phyloP scores from a whole-genome alignment of 108 stramenopile species.

The Fistulifera solaris region DNA sequence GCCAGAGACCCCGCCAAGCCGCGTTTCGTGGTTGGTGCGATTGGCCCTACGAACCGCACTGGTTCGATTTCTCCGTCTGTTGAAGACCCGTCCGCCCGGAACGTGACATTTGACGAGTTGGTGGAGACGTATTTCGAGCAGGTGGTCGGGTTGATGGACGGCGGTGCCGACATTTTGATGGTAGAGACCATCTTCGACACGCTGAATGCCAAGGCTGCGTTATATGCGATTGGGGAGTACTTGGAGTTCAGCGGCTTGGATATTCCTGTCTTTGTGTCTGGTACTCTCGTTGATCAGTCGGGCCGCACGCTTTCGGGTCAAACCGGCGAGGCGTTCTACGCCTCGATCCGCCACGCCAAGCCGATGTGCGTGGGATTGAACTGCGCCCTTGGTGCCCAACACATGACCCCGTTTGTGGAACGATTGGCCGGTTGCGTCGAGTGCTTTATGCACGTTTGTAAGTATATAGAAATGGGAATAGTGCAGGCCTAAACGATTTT shows the following conservation, averaged over 20 bases:
- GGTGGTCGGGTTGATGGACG: constrained; percentile 91
- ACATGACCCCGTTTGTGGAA: constrained; percentile 95
- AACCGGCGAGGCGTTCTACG: constrained; percentile 97
- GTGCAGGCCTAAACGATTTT: too few species aligned
- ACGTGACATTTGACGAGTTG: constrained; percentile 98
- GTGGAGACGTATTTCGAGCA: constrained; percentile 95
- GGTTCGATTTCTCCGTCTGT: constrained; percentile 94
- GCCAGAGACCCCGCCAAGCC: constrained; percentile 90
- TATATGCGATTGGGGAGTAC: constrained; percentile 89
- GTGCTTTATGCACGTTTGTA: constrained; percentile 91
- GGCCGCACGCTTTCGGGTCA: constrained; percentile 97
- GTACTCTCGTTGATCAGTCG: constrained; percentile 96
- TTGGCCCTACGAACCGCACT: constrained; percentile 97
- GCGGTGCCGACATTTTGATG: constrained; percentile 93
- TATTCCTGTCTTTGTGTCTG: constrained; percentile 95
- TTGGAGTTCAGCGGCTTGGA: constrained; percentile 86
- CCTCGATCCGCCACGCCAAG: constrained; percentile 92
- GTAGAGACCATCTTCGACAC: constrained; percentile 99
- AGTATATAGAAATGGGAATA: too few species aligned
- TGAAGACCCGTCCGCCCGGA: constrained; percentile 89
- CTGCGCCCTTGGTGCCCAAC: constrained; percentile 95
- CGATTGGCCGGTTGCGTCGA: constrained; percentile 84
- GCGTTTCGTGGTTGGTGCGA: constrained; percentile 94
- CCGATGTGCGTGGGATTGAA: constrained; percentile 99
- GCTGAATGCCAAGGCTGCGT: constrained; percentile 95